phyloP scores from a whole-genome alignment of 2,329 filamentous ascomycete species.

The Sclerotinia trifoliorum region DNA sequence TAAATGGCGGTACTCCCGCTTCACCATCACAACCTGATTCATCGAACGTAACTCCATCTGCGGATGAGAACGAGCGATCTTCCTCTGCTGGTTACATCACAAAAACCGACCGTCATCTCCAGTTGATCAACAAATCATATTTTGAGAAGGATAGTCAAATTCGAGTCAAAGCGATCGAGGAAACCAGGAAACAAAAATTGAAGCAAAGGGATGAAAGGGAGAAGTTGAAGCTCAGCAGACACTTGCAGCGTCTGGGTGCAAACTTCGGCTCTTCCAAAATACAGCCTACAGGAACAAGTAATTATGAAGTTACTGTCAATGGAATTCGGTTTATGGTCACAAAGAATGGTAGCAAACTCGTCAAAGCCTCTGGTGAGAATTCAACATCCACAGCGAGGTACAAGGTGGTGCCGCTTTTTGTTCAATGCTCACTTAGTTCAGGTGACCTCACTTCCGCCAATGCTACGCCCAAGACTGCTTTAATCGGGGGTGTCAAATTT shows the following conservation, averaged over 20 bases:
- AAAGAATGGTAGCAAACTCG: slow-evolving; percentile 78
- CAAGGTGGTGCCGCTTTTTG: slow-evolving; percentile 24
- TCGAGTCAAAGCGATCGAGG: slow-evolving; percentile 68
- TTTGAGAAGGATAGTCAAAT: slow-evolving; percentile 72
- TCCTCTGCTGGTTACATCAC: slow-evolving; percentile 60
- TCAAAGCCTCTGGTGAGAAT: slow-evolving; percentile 65
- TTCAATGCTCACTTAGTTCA: slow-evolving; percentile 42
- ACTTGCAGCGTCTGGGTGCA: slow-evolving; percentile 43
- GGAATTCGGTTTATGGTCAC: slow-evolving; percentile 72
- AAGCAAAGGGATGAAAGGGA: slow-evolving; percentile 56
- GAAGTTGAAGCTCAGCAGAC: slow-evolving; percentile 55
- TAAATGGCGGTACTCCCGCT: slow-evolving; percentile 48
- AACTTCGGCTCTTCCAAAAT: slow-evolving; percentile 26
- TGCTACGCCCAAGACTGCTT: slow-evolving; percentile 70
- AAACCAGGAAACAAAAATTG: slow-evolving; percentile 60
- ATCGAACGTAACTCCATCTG: slow-evolving; percentile 20
- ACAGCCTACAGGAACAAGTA: slow-evolving; percentile 37
- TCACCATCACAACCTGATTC: slow-evolving; percentile 25
- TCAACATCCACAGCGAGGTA: slow-evolving; percentile 14
- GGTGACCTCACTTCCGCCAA: slow-evolving; percentile 60
- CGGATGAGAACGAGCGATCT: slow-evolving; percentile 29
- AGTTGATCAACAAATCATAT: slow-evolving; percentile 77
- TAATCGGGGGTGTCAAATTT: slow-evolving; percentile 76
- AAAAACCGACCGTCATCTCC: slow-evolving; percentile 72
- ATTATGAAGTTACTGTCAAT: slow-evolving; percentile 65